Evolutionary conservation across 805 yeast genomes (phyloP).

Genomic region (Torulaspora delbrueckii): DNA sequence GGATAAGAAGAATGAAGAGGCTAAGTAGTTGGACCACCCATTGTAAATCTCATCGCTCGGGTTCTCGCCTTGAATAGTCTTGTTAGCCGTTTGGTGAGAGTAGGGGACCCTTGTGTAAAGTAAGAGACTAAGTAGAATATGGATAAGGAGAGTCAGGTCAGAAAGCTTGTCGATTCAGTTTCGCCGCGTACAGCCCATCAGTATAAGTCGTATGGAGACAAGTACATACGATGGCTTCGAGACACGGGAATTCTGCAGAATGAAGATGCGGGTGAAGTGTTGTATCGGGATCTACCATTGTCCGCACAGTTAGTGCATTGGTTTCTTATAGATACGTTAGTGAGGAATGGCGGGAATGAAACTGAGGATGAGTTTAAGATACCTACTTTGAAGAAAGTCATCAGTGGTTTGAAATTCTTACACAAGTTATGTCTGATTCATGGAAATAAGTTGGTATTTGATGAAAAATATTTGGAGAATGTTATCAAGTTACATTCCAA

Average conservation of each 20-base stretch:
- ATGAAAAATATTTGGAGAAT: constrained; percentile 23
- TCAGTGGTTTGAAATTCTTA: constrained; percentile 25
- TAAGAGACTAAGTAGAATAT: neutral
- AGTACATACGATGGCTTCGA: constrained; percentile 29
- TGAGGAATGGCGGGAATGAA: constrained; percentile 4
- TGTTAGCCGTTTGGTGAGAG: neutral
- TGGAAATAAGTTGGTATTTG: constrained; percentile 16
- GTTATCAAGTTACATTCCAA: constrained; percentile 19
- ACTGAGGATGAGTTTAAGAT: constrained; percentile 12
- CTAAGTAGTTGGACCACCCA: neutral
- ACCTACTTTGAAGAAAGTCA: constrained; percentile 21
- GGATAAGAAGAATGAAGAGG: neutral
- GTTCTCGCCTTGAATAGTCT: neutral
- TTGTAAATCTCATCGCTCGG: neutral
- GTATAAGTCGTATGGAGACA: constrained; percentile 28
- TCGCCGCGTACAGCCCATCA: constrained; percentile 29
- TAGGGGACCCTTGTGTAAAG: neutral
- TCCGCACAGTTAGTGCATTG: constrained; percentile 27
- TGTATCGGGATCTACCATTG: constrained; percentile 22
- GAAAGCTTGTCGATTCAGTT: constrained; percentile 22
- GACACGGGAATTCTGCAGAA: constrained; percentile 11
- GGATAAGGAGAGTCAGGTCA: constrained; percentile 12
- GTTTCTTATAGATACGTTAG: constrained; percentile 24
- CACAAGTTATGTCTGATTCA: constrained; percentile 22
- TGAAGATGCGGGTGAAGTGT: constrained; percentile 3